Evolutionary conservation across 257 asterid genomes (phyloP), one percentile per base, ranked within the genome.

Genomic region (Salvia splendens): DNA sequence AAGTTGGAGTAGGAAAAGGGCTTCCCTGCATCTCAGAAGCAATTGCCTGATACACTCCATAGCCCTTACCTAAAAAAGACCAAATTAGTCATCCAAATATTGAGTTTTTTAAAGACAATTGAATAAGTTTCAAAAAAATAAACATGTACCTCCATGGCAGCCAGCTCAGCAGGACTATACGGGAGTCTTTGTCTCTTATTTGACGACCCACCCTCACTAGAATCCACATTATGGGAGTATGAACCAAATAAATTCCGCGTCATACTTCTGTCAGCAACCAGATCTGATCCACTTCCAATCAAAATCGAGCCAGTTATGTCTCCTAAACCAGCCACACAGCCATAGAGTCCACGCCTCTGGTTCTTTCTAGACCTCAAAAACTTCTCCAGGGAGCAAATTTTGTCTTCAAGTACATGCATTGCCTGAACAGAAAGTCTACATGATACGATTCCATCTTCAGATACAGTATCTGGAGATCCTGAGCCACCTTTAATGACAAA

Each of bases 41-140:
- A 92, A 82, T 82, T 92, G 97, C 79, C 98, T 85, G 74, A 89
- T 81, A 73, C 98, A 89, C 70, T 93, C 98, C 97, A 93, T 88
- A 12, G 97, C 92, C 83, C 97, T 85, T 69, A 93, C 98, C 98
- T 93, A 80, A 41, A 53, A 61, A 80, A 48, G 68, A 24, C 45
- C 64, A 51, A 77, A 54, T 48, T 55, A 58, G 36, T 64, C 60
- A 74, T 61, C 61, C 45, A 72, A 51, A 33, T 61, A 15, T 51
- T 45, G 74, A 69, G 66, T 62, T 66, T 52, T 61, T 63, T 43
- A 77, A 61, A 42, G 58, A 61, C 64, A 77, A 61, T 48, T 46
- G 61, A 58, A 67, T 67, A 12, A 73, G 73, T 70, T 12, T 33
- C 10, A 48, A 68, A 15, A 5, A 61, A 67, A 65, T 65, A 52